These are phyloP conservation scores for Nicotiana attenuata DNA, from an alignment of 257 asterid species.

Conservation along the genomic window DNA sequence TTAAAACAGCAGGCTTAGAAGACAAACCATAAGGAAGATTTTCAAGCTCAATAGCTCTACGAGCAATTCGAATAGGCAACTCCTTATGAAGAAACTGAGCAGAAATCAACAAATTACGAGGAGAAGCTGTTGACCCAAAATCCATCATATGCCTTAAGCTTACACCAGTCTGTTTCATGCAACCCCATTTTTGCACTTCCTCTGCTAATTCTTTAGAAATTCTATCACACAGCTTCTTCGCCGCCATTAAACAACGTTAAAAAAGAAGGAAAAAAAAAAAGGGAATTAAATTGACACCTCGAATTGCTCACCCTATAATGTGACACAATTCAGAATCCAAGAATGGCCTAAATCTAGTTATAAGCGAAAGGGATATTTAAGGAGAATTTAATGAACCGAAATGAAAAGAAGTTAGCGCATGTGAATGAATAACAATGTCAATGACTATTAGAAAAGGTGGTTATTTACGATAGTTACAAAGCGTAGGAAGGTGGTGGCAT, in stretches of 20 bases:
- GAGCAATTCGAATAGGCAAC: conserved; percentile 81
- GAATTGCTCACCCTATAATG: background rate
- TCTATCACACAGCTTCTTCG: conserved; percentile 46
- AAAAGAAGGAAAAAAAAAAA: background rate
- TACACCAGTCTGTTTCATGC: conserved; percentile 83
- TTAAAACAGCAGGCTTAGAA: conserved; percentile 58
- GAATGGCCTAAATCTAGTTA: background rate
- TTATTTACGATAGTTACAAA: background rate
- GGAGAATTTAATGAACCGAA: background rate
- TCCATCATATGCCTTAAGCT: conserved; percentile 92
- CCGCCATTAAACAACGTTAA: conserved; percentile 43
- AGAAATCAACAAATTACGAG: conserved; percentile 61
- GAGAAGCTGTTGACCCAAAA: conserved; percentile 66
- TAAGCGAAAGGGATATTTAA: too few relatives aligned
- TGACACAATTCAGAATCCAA: background rate
- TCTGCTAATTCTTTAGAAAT: conserved; percentile 45
- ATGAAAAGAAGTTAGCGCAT: background rate
- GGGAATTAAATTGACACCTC: background rate
- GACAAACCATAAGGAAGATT: conserved; percentile 79
- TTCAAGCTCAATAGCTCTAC: conserved; percentile 80
- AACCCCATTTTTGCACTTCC: conserved; percentile 70
- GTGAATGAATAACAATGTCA: background rate
- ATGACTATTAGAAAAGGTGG: background rate
- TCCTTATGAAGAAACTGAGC: conserved; percentile 87
- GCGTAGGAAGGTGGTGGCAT: background rate